Evolutionary conservation across 1,284 basidiomycete genomes (phyloP).

Genomic region (Wolfiporia cocos): DNA sequence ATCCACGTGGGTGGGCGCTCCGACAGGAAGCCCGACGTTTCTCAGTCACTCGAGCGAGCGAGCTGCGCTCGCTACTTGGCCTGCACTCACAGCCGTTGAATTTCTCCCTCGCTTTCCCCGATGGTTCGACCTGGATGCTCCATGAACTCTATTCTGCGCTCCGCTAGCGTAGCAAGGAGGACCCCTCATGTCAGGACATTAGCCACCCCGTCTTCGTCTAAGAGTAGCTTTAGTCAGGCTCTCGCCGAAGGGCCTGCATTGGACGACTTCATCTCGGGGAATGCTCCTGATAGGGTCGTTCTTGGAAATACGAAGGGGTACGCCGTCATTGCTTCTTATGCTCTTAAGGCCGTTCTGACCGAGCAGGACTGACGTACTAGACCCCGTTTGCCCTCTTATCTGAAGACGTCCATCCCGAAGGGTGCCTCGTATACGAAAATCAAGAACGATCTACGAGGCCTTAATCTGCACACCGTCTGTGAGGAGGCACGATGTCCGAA

Average conservation of each 20-base stretch:
- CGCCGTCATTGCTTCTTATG: slow-evolving; percentile 17
- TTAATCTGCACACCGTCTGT: slow-evolving; percentile 93
- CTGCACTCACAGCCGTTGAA: too few species aligned
- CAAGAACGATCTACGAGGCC: slow-evolving; percentile 91
- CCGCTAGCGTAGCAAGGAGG: slow-evolving; percentile 13
- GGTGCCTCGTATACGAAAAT: slow-evolving; percentile 88
- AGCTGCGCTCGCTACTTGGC: slow-evolving; percentile 3
- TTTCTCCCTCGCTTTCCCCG: too few species aligned
- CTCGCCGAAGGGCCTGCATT: slow-evolving; percentile 74
- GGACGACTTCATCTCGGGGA: slow-evolving; percentile 79
- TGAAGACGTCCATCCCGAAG: slow-evolving; percentile 93
- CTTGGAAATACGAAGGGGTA: slow-evolving; percentile 78
- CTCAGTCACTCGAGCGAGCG: not conserved
- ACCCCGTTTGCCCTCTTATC: slow-evolving; percentile 84
- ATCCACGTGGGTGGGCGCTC: not conserved
- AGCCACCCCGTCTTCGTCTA: slow-evolving; percentile 51
- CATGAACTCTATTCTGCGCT: slow-evolving; percentile 13
- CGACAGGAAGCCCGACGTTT: too few species aligned
- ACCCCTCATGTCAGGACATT: slow-evolving; percentile 34
- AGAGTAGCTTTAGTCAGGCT: slow-evolving; percentile 45
- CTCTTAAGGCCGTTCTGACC: too few species aligned
- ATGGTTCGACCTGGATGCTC: slow-evolving; percentile 12
- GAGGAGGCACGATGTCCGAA: slow-evolving; percentile 99
- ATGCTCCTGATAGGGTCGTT: slow-evolving; percentile 58
- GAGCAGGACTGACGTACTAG: slow-evolving; percentile 33